Evolutionary conservation across 2,329 filamentous ascomycete genomes (phyloP).

Genomic region (Colletotrichum sp.): DNA sequence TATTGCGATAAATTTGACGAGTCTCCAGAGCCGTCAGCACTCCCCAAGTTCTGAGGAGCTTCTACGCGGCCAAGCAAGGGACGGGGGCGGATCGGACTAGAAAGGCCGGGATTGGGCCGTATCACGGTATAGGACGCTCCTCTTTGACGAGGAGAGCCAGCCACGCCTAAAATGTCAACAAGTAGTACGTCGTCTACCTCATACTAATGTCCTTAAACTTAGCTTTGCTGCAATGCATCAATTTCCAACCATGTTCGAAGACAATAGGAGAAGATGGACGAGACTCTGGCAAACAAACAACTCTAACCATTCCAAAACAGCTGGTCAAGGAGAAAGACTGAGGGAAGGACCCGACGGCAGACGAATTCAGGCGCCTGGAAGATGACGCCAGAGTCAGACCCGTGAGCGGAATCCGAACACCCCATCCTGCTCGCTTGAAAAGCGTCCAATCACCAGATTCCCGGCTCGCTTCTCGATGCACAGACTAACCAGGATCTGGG

Average conservation of each 20-base stretch:
- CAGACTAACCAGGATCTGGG: neutral
- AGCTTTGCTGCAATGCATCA: neutral
- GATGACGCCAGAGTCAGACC: neutral
- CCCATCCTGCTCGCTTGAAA: conserved; percentile 33
- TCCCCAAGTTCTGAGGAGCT: neutral
- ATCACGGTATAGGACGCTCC: neutral
- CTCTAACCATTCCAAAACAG: neutral
- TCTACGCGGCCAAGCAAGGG: neutral
- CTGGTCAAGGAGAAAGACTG: neutral
- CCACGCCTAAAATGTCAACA: neutral
- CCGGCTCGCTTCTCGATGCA: conserved; percentile 35
- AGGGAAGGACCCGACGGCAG: neutral
- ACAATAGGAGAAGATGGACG: neutral
- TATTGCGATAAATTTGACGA: conserved; percentile 46
- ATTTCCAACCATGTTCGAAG: neutral
- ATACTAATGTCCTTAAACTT: neutral
- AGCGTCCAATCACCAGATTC: conserved; percentile 35
- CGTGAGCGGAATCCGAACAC: neutral
- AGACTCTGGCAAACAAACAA: neutral
- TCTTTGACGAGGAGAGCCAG: neutral
- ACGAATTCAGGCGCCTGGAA: neutral
- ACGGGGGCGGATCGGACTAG: neutral
- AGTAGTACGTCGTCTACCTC: neutral
- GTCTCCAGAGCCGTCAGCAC: neutral
- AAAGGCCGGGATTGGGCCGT: neutral